Base-by-base conservation (phyloP, 2,329 filamentous ascomycete species). In the Gaeumannomyces tritici region DNA sequence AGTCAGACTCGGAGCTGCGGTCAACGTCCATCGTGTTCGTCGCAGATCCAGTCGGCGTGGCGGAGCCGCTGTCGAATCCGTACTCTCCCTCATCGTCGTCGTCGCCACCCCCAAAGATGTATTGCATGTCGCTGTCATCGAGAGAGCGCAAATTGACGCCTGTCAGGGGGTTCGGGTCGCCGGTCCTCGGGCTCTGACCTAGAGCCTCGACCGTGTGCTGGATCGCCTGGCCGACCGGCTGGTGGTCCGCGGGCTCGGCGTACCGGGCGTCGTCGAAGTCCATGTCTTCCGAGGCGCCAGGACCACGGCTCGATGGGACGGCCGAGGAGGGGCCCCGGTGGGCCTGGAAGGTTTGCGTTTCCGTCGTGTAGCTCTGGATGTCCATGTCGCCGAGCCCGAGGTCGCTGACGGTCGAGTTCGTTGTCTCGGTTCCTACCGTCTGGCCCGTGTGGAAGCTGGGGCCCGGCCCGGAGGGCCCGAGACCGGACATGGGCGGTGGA, bases 401-500 rank as follows among this genome's bases (percentile, higher is more conserved):
- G 54, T 77, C 69, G 4, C 75, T 76, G 4, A 70, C 72, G 13
- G 70, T 65, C 66, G 2, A 74, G 74, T 6, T 42, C 59, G 59
- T 66, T 4, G 65, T 66, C 24, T 65, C 68, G 7, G 68, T 67
- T 5, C 68, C 66, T 0, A 75, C 65, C 2, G 78, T 79, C 5
- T 67, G 64, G 0, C 78, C 79, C 0, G 79, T 81, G 65, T 79
- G 77, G 65, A 77, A 81, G 3, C 70, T 72, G 4, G 79, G 79
- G 0, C 79, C 79, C 1, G 79, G 79, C 0, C 78, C 77, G 29
- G 68, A 74, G 1, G 79, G 77, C 0, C 79, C 79, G 68, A 79
- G 73, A 0, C 76, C 72, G 1, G 79, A 71, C 1, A 73, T 72
- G 0, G 79, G 79, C 15, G 80, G 72, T 5, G 54, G 59, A 11